Evolutionary conservation across 2,329 filamentous ascomycete species (phyloP).

Genomic region (Aspergillus udagawae): DNA sequence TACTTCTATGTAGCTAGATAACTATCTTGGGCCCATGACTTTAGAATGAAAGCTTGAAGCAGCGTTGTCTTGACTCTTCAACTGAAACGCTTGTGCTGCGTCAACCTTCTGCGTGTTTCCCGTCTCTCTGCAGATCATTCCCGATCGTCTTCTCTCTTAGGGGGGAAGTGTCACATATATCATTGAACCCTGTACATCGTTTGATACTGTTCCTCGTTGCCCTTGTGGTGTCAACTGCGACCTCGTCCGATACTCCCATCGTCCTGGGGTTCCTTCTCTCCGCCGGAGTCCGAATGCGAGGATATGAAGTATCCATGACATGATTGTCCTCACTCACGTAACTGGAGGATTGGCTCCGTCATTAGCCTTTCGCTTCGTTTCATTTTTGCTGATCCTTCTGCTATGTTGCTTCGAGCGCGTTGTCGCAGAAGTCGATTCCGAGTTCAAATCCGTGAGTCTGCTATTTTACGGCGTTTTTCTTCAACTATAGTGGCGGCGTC

Average conservation of each 20-base stretch:
- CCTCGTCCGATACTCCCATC: background rate
- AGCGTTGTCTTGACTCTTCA: background rate
- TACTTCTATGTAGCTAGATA: background rate
- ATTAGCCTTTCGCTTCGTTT: conserved; percentile 4
- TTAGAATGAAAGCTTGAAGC: background rate
- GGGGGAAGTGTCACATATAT: background rate
- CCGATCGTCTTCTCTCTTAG: background rate
- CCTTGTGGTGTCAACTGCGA: conserved; percentile 2
- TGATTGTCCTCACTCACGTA: conserved; percentile 18
- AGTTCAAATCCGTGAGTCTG: conserved; percentile 35
- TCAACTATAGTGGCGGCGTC: background rate
- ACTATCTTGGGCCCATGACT: no score
- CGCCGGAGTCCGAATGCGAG: background rate
- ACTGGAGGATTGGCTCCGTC: conserved; percentile 13
- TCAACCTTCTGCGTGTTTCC: background rate
- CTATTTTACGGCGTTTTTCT: no score
- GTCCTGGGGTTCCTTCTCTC: conserved; percentile 2
- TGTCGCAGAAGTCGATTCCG: conserved; percentile 27
- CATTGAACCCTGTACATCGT: background rate
- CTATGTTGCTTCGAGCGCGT: conserved; percentile 14
- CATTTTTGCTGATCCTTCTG: conserved; percentile 16
- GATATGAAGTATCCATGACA: conserved; percentile 28
- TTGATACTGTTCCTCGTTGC: background rate
- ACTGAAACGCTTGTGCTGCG: background rate
- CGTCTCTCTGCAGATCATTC: background rate